Base-by-base conservation (phyloP, 164 flowering plant species). In the Magnolia changhungtana region DNA sequence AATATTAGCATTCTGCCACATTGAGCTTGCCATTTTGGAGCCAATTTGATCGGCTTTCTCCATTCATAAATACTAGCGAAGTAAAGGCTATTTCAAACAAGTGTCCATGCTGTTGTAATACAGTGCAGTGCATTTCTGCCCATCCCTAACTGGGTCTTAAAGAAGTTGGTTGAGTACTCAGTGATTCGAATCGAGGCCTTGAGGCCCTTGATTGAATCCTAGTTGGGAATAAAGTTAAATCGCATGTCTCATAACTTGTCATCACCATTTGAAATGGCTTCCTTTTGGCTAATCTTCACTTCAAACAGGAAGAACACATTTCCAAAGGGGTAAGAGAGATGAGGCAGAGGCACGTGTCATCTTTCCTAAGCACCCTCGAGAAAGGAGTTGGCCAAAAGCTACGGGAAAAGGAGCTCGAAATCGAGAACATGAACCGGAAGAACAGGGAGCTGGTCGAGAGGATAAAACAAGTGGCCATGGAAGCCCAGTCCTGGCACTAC, bases 401-500 rank as follows among this genome's bases (percentile, higher is more conserved):
- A 18, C 88, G 65, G 7, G 94, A 90, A 73, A 94, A 91, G 75
- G 95, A 94, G 21, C 67, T 80, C 0, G 92, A 90, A 74, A 80
- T 92, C 29, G 91, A 89, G 78, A 89, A 73, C 82, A 82, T 92
- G 82, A 92, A 88, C 78, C 82, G 87, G 45, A 92, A 87, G 81
- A 94, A 92, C 89, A 83, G 75, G 81, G 95, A 92, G 71, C 80
- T 94, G 20, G 82, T 81, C 19, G 98, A 92, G 67, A 85, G 84
- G 78, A 87, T 94, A 80, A 90, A 89, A 79, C 95, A 90, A 77
- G 89, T 87, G 1, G 85, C 92, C 1, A 29, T 73, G 63, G 97
- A 94, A 82, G 93, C 97, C 18, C 92, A 91, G 70, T 81, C 86
- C 37, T 94, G 95, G 97, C 93, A 89, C 50, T 80, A 84, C 81